Conservation (phyloP, 2,329 filamentous ascomycete genomes). For the Phialemoniopsis sp. region DNA sequence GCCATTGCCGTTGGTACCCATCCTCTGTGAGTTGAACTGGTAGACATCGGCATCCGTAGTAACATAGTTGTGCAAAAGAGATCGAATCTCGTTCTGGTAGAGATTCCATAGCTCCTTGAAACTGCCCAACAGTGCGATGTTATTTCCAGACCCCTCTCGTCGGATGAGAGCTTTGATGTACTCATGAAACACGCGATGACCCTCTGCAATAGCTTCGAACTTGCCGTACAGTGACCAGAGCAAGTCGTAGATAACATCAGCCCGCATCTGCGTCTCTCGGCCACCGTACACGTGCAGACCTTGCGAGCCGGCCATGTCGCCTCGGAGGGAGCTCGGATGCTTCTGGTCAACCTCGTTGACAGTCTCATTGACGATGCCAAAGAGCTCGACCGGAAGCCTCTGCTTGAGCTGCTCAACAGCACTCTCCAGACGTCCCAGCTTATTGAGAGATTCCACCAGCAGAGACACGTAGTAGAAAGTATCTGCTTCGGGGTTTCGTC, state of each 20-base stretch:
- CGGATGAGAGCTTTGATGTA: constrained; percentile 81
- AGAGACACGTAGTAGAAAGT: constrained; percentile 91
- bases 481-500: constrained; percentile 90
- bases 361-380: constrained; percentile 89
- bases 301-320: constrained; percentile 46
- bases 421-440: constrained; percentile 77
- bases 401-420: constrained; percentile 91
- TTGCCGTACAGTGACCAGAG: constrained; percentile 92
- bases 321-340: constrained; percentile 76
- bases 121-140: constrained; percentile 68
- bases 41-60: constrained; percentile 82
- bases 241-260: constrained; percentile 85
- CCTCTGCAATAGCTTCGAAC: constrained; percentile 95
- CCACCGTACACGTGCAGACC: constrained; percentile 61
- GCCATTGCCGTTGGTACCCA: constrained; percentile 40
- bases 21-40: constrained; percentile 51
- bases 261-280: constrained; percentile 71
- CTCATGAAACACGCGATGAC: constrained; percentile 90
- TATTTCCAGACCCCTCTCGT: constrained; percentile 67
- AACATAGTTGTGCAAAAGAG: constrained; percentile 90
- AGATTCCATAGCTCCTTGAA: constrained; percentile 98
- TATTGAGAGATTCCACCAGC: constrained; percentile 84
- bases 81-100: constrained; percentile 95
- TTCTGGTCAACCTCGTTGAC: constrained; percentile 91
- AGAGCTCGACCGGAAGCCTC: constrained; percentile 87